A percentile compares a stretch with the other conserved stretches of the same genome.
Evolutionary conservation across 768 basidiomycete species (phyloP).

Genomic region (Calvatia gigantea): DNA sequence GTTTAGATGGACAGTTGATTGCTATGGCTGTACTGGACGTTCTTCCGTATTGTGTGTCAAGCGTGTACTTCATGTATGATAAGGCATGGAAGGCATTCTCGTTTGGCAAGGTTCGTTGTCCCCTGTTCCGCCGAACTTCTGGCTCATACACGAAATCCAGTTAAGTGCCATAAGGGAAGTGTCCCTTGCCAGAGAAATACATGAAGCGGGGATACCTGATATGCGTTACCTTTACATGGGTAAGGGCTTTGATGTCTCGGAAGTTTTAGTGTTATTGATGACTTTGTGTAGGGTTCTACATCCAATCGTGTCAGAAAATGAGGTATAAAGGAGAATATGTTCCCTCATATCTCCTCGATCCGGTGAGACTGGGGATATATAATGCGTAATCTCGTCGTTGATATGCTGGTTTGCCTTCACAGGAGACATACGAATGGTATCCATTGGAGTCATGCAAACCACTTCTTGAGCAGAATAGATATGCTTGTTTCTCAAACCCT

Average conservation of each 20-base stretch:
- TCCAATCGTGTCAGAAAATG: conserved; percentile 93
- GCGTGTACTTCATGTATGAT: conserved; percentile 88
- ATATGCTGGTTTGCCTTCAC: background rate
- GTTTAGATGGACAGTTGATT: conserved; percentile 75
- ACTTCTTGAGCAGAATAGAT: conserved; percentile 63
- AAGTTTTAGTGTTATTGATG: background rate
- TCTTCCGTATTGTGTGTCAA: conserved; percentile 79
- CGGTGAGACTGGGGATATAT: conserved; percentile 45
- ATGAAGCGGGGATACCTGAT: conserved; percentile 56
- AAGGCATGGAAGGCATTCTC: conserved; percentile 64
- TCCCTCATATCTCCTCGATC: conserved; percentile 87
- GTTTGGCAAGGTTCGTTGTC: conserved; percentile 63
- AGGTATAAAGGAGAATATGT: conserved; percentile 91
- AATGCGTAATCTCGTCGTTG: background rate
- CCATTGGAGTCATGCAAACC: conserved; percentile 57
- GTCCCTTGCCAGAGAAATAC: conserved; percentile 71
- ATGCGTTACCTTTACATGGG: conserved; percentile 87
- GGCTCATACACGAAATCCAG: conserved; percentile 30
- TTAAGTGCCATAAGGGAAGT: conserved; percentile 84
- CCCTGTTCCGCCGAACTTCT: background rate
- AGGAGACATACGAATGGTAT: conserved; percentile 82
- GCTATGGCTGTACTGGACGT: conserved; percentile 91
- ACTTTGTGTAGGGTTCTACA: conserved; percentile 72
- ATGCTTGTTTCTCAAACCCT: conserved; percentile 68
- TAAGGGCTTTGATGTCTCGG: conserved; percentile 25